Percentiles rank a stretch among this genome's conserved stretches.
These are phyloP conservation scores for Alternaria brassicicola DNA, from an alignment of 2,329 filamentous ascomycete species.

Conservation along the genomic window DNA sequence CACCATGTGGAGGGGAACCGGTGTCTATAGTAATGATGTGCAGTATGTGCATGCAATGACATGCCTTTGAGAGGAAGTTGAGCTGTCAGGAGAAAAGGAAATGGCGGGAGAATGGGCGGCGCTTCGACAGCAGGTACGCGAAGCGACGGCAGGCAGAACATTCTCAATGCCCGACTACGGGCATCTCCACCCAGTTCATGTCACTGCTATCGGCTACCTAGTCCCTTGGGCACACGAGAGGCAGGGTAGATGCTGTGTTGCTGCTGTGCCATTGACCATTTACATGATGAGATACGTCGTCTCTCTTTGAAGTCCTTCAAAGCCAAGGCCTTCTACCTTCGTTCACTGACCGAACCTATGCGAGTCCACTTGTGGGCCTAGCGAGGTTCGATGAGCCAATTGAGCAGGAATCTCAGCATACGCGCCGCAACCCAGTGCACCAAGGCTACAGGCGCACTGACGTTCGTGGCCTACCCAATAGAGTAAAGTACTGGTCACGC, in stretches of 20 bases:
- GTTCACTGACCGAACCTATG: neutral
- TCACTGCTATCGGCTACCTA: constrained; percentile 1
- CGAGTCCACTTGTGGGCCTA: neutral
- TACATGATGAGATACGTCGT: neutral
- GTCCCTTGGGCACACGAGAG: neutral
- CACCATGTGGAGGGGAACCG: constrained; percentile 21
- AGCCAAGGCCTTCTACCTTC: neutral
- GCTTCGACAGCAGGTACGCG: constrained; percentile 26
- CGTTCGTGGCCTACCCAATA: constrained; percentile 12
- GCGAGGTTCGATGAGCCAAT: neutral
- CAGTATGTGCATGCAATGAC: constrained; percentile 18
- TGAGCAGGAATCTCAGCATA: constrained; percentile 10
- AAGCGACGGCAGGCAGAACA: neutral
- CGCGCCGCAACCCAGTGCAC: constrained; percentile 19
- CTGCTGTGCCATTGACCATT: constrained; percentile 4
- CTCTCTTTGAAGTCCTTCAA: neutral
- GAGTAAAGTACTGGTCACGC: constrained; percentile 3
- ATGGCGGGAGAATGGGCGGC: constrained; percentile 26
- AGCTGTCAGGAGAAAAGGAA: constrained; percentile 21
- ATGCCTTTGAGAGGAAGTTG: constrained; percentile 13
- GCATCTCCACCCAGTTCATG: neutral
- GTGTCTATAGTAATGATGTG: constrained; percentile 34
- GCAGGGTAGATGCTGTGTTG: constrained; percentile 5
- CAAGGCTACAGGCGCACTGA: constrained; percentile 15
- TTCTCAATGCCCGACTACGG: neutral